Conservation (phyloP, 805 yeast genomes). For the Metschnikowia picachoensis region DNA sequence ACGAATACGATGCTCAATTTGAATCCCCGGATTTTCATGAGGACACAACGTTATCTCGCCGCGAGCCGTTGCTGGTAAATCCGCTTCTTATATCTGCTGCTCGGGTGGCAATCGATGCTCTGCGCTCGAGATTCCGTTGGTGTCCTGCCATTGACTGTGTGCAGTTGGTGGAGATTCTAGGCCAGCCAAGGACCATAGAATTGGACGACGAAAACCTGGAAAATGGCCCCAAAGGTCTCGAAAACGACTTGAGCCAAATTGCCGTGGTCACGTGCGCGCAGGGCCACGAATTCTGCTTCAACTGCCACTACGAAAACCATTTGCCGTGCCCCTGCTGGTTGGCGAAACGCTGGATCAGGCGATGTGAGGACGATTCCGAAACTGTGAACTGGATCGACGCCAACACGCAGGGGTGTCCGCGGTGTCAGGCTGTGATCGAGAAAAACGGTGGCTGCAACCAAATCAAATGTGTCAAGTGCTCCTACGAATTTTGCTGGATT, state of each 20-base stretch:
- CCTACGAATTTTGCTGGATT: slow-evolving; percentile 87
- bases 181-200: slow-evolving; percentile 6
- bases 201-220: slow-evolving; percentile 16
- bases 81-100: slow-evolving; percentile 14
- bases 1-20: slow-evolving; percentile 12
- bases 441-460: slow-evolving; percentile 97
- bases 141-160: slow-evolving; percentile 86
- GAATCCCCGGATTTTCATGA: not conserved
- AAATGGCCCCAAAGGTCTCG: slow-evolving; percentile 1
- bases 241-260: slow-evolving; percentile 26
- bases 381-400: slow-evolving; percentile 83
- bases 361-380: slow-evolving; percentile 83
- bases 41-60: no score
- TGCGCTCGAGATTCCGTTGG: slow-evolving; percentile 52
- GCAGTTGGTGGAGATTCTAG: slow-evolving; percentile 43
- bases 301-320: slow-evolving; percentile 74
- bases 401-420: slow-evolving; percentile 84
- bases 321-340: slow-evolving; percentile 78
- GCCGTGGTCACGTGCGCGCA: slow-evolving; percentile 69
- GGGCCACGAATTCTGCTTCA: slow-evolving; percentile 72
- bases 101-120: slow-evolving; percentile 10
- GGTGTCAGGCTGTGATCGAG: slow-evolving; percentile 75
- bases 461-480: slow-evolving; percentile 82
- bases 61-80: slow-evolving; percentile 10
- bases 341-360: slow-evolving; percentile 67